A percentile compares a stretch with the other conserved stretches of the same genome.
phyloP scores from a whole-genome alignment of 1,284 basidiomycete genomes.

The Microbotryum intermedium region DNA sequence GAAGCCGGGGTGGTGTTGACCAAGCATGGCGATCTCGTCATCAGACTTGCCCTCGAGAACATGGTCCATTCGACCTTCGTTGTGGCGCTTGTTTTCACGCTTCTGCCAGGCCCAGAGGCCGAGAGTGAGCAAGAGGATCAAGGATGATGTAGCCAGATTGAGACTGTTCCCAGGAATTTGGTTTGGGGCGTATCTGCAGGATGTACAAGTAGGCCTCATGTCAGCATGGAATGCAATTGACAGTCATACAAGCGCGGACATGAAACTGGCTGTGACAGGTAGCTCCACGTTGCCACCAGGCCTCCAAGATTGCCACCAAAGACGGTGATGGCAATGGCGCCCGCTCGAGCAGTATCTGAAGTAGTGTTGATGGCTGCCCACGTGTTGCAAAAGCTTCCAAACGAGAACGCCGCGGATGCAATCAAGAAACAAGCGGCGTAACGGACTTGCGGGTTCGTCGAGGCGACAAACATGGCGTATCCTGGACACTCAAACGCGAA shows the following conservation, averaged over 20 bases:
- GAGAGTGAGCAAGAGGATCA: conserved; percentile 20
- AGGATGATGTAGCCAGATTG: conserved; percentile 21
- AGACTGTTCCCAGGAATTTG: conserved; percentile 19
- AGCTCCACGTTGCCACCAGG: conserved; percentile 35
- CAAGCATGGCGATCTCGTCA: conserved; percentile 16
- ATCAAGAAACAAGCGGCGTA: conserved; percentile 35
- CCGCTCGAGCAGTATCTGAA: conserved; percentile 34
- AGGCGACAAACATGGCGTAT: conserved; percentile 34
- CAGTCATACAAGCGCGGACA: no score
- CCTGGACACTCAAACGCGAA: no score
- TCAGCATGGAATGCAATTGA: no score
- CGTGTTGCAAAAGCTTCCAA: conserved; percentile 32
- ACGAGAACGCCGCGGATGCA: conserved; percentile 35
- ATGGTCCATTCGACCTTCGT: conserved; percentile 12
- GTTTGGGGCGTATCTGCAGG: not conserved
- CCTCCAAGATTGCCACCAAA: conserved; percentile 37
- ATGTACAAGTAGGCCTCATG: no score
- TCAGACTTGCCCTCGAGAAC: conserved; percentile 20
- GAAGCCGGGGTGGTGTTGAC: conserved; percentile 22
- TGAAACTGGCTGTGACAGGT: conserved; percentile 15
- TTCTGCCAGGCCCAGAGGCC: conserved; percentile 15
- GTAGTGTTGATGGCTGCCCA: conserved; percentile 33
- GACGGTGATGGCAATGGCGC: conserved; percentile 35
- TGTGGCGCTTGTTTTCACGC: conserved; percentile 24
- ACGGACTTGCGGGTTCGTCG: conserved; percentile 25